Base-by-base conservation (phyloP, 2,329 filamentous ascomycete species). In the Cercospora berteroae region DNA sequence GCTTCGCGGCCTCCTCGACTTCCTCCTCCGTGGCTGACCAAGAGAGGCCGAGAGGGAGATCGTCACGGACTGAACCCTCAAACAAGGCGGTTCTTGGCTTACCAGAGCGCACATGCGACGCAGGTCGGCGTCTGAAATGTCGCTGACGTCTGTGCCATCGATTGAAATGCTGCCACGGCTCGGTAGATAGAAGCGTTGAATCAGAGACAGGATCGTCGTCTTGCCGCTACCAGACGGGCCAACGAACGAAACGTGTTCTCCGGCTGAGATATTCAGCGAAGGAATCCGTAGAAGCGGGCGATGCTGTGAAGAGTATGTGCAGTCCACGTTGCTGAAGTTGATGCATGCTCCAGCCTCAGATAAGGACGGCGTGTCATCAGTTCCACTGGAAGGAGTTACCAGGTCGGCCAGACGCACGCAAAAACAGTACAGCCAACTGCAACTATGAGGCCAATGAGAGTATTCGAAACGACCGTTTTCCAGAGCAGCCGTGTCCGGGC, bases 1-100 rank as follows among this genome's bases (percentile, higher is more conserved):
- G 89, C 79, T 83, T 83, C 74, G 89, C 91, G 0, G 89, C 89
- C 63, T 86, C 85, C 69, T 88, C 83, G 48, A 91, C 87, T 57
- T 90, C 89, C 9, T 81, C 84, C 56, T 87, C 80, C 1, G 83
- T 85, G 1, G 85, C 85, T 2, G 74, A 66, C 9, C n/a, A 16
- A 13, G 39, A 18, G 39, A 44, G 39, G n/a, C 39, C 39, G 6
- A 44, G 39, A 18, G 74, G 72, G 9, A 81, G 64, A 68, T 82
- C 82, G 39, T 80, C 80, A 1, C 71, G 67, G 23, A 82, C 77
- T 1, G 77, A 81, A 60, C 79, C 80, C 73, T 83, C 77, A 71
- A 83, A 83, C 8, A 84, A 76, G 0, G 80, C 81, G 81, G 80
- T 58, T 83, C 81, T 67, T 84, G 82, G 8, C 77, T 76, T 2